Evolutionary conservation across 768 basidiomycete genomes (phyloP).

Genomic region (Termitomyces eurrhizus): DNA sequence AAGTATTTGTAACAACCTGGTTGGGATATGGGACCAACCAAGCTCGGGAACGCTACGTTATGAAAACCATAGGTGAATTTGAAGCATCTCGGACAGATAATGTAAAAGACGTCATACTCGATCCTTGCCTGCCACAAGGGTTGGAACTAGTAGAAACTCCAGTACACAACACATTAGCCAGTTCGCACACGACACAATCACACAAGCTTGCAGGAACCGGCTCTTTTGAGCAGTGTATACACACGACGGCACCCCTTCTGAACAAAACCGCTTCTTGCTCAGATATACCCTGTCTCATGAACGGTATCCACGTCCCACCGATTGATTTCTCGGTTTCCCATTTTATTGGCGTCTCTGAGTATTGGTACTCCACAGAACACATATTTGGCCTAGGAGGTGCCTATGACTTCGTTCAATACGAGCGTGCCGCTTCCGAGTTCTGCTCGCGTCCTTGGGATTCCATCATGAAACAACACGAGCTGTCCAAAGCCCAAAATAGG

Average conservation of each 20-base stretch:
- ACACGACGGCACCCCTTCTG: conserved; percentile 67
- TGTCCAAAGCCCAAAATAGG: conserved; percentile 39
- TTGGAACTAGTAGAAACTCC: conserved; percentile 60
- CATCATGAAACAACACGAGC: conserved; percentile 67
- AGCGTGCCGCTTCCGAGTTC: conserved; percentile 85
- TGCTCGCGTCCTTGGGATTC: conserved; percentile 77
- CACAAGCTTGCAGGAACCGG: conserved; percentile 82
- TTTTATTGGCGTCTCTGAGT: conserved; percentile 97
- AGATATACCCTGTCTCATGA: conserved; percentile 86
- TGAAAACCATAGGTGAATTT: conserved; percentile 56
- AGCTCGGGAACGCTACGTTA: conserved; percentile 91
- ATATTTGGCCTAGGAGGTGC: conserved; percentile 92
- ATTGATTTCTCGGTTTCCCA: conserved; percentile 92
- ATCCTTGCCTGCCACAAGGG: conserved; percentile 88
- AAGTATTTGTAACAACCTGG: conserved; percentile 98
- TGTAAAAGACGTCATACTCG: conserved; percentile 46
- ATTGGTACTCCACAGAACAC: conserved; percentile 99
- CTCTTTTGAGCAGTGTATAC: conserved; percentile 82
- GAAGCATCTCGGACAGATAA: conserved; percentile 34
- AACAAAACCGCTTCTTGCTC: conserved; percentile 84
- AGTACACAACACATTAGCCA: conserved; percentile 34
- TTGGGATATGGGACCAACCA: conserved; percentile 97
- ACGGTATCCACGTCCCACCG: conserved; percentile 88
- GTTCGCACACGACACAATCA: conserved; percentile 41
- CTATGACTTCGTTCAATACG: conserved; percentile 96